Percentiles rank a stretch among this genome's conserved stretches.
Evolutionary conservation across 1,139 yeast genomes (phyloP).

Genomic region (Sugiyamaella novakii): DNA sequence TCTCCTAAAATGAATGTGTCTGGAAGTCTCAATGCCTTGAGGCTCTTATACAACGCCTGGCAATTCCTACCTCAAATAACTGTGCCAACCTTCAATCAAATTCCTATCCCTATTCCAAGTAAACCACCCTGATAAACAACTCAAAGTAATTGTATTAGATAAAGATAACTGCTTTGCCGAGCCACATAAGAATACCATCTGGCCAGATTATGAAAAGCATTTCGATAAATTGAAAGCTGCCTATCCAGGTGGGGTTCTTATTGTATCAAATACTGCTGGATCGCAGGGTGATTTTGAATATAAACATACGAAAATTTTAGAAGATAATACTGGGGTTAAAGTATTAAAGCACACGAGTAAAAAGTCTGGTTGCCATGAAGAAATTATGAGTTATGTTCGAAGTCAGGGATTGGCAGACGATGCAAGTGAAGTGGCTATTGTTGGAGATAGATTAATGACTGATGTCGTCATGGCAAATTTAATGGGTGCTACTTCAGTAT

Average conservation of each 20-base stretch:
- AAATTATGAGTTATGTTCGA: conserved; percentile 62
- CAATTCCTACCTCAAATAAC: conserved; percentile 69
- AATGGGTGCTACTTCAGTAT: conserved; percentile 86
- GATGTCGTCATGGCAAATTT: conserved; percentile 92
- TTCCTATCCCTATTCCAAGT: conserved; percentile 48
- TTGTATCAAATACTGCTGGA: conserved; percentile 94
- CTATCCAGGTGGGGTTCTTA: conserved; percentile 67
- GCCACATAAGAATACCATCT: conserved; percentile 77
- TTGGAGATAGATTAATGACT: conserved; percentile 89
- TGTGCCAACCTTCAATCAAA: conserved; percentile 65
- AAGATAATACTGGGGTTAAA: conserved; percentile 67
- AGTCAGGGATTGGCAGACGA: conserved; percentile 39
- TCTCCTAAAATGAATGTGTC: conserved; percentile 20
- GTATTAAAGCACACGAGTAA: conserved; percentile 79
- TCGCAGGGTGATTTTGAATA: conserved; percentile 69
- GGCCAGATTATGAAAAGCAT: conserved; percentile 65
- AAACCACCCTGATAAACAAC: conserved; percentile 37
- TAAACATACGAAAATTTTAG: conserved; percentile 65
- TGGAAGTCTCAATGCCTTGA: conserved; percentile 45
- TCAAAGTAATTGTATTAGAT: conserved; percentile 83
- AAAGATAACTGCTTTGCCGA: conserved; percentile 94
- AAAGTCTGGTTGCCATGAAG: conserved; percentile 86
- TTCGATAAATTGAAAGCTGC: conserved; percentile 58
- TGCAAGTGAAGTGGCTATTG: conserved; percentile 72
- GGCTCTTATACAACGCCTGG: conserved; percentile 63